Conservation (phyloP, 2,329 filamentous ascomycete species). For the Diaporthe vaccinii region DNA sequence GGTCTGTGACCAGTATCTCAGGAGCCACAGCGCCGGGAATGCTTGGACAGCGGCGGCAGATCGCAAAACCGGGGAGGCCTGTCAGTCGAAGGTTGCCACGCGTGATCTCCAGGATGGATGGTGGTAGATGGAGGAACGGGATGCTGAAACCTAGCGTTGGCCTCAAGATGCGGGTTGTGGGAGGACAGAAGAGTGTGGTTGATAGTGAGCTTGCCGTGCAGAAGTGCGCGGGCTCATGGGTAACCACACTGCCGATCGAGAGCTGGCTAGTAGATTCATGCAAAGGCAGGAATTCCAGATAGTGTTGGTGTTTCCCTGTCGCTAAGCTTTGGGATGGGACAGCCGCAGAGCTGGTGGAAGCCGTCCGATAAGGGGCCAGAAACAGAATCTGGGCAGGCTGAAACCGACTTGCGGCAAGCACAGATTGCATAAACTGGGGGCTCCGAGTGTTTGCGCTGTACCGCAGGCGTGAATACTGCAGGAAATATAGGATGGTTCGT, state of each 20-base stretch:
- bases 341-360: conserved; percentile 17
- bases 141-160: conserved; percentile 33
- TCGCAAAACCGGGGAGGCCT: conserved; percentile 18
- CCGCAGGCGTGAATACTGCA: not conserved
- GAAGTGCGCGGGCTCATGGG: conserved; percentile 32
- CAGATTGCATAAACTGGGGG: conserved; percentile 17
- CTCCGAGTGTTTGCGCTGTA: conserved; percentile 13
- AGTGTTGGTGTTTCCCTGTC: conserved; percentile 20
- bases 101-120: conserved; percentile 9
- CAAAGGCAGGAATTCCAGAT: conserved; percentile 18
- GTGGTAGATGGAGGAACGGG: not conserved
- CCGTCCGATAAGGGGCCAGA: conserved; percentile 34
- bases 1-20: conserved; percentile 15
- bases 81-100: conserved; percentile 8
- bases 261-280: conserved; percentile 25
- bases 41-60: not conserved
- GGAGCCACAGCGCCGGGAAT: conserved; percentile 25
- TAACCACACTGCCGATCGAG: conserved; percentile 20
- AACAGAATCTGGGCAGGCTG: conserved; percentile 33
- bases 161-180: conserved; percentile 9
- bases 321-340: conserved; percentile 2
- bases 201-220: conserved; percentile 18
- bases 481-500: not conserved
- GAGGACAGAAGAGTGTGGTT: not conserved
- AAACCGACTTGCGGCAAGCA: conserved; percentile 41